phyloP scores from a whole-genome alignment of 2,329 filamentous ascomycete species.

The Sporothrix brunneoviolacea region DNA sequence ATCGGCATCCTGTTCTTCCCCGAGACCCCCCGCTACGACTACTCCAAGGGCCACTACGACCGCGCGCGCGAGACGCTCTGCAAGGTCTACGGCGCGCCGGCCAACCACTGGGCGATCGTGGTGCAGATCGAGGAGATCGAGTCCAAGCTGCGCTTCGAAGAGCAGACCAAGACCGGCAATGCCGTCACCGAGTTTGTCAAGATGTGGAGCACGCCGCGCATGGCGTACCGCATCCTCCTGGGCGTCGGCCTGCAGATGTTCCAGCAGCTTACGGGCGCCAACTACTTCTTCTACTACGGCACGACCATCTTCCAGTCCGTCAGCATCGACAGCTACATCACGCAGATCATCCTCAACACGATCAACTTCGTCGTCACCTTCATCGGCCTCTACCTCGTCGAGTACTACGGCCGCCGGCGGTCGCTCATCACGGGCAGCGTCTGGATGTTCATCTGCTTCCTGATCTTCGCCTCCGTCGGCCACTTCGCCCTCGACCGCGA shows the following conservation, averaged over 20 bases:
- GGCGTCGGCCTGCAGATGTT: conserved; percentile 58
- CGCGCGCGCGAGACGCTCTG: conserved; percentile 14
- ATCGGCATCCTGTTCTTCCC: conserved; percentile 47
- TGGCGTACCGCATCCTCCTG: conserved; percentile 58
- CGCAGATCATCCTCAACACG: conserved; percentile 51
- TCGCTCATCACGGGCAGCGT: conserved; percentile 59
- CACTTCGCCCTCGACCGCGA: conserved; percentile 33
- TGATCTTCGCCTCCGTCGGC: conserved; percentile 57
- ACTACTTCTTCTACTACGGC: conserved; percentile 54
- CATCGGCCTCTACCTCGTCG: conserved; percentile 60
- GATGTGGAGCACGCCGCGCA: conserved; percentile 53
- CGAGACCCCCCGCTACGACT: conserved; percentile 45
- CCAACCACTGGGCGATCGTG: conserved; percentile 16
- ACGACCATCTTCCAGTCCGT: conserved; percentile 60
- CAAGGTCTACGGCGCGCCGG: conserved; percentile 11
- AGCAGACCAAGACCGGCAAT: conserved; percentile 38
- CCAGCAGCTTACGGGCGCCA: conserved; percentile 61
- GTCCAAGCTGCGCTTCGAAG: conserved; percentile 28
- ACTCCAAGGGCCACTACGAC: conserved; percentile 8
- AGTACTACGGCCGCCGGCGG: conserved; percentile 60
- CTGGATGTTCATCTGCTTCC: conserved; percentile 61
- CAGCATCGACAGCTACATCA: conserved; percentile 60
- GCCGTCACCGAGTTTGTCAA: conserved; percentile 46
- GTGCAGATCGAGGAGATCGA: conserved; percentile 16
- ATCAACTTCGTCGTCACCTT: conserved; percentile 50